Evolutionary conservation across 495 filamentous ascomycete genomes (phyloP), one percentile per base, ranked within the genome.

Genomic region (Aspergillus asperescens): DNA sequence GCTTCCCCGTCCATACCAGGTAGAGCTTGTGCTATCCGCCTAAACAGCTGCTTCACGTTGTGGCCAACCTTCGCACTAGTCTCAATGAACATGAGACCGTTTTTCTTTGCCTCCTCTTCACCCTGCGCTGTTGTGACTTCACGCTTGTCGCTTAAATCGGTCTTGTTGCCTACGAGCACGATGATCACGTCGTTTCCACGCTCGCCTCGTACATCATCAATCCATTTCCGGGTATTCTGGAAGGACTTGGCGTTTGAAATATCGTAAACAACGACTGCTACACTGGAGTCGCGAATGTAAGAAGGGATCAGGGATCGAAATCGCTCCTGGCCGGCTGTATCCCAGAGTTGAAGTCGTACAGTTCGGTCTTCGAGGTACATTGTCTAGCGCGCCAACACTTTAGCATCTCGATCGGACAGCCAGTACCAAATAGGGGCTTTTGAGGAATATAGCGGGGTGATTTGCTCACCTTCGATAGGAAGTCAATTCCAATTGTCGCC

Each of bases 301-400:
- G 90, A 95, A 27, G 93, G 93, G 56, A 98, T 98, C 60, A 98
- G 69, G 63, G 88, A 93, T 64, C 93, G 87, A 74, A 98, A 98
- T 55, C 93, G 81, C 71, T 98, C 93, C 66, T 98, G 93, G 44
- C 93, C 93, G 38, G 93, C 93, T 5, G 93, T 98, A 67, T 98
- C 93, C 93, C 93, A 98, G 54, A 98, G 83, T 59, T 98, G 93
- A 66, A 98, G 78, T 60, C 93, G 89, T 29, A 98, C 94, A 31
- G 93, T 98, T 60, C 93, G 83, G 71, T 98, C 93, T 77, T 98
- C 93, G 38, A 98, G 87, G 71, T 98, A 98, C 93, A 98, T 98
- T 20, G 93, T 98, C 90, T 95, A 39, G 23, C 44, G 24, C 15
- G 7, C 15, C 46, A n/a, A 7, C n/a, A 16, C n/a, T 12, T 35